These are phyloP conservation scores for Entomortierella parvispora DNA, from an alignment of 192 early-diverging fungal genomes.

Conservation along the genomic window DNA sequence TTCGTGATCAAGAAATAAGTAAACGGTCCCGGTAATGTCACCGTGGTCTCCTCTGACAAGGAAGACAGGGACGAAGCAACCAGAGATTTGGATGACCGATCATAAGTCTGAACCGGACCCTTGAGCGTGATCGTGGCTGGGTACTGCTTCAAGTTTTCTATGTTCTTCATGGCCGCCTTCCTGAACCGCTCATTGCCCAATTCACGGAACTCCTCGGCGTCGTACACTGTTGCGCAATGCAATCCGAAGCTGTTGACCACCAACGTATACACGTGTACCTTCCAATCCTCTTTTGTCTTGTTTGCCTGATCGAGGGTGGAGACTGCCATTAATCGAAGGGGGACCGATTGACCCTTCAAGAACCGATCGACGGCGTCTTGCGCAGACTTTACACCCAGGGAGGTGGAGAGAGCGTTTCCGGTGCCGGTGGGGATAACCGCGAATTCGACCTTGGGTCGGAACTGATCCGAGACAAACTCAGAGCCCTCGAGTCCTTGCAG, in stretches of 20 bases:
- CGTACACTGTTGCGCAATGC: conserved; percentile 62
- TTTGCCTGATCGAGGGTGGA: conserved; percentile 11
- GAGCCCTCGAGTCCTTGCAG: conserved; percentile 37
- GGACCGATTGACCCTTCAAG: conserved; percentile 30
- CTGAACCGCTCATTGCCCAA: conserved; percentile 60
- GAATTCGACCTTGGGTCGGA: conserved; percentile 42
- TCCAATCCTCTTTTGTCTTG: conserved; percentile 26
- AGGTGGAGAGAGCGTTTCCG: conserved; percentile 60
- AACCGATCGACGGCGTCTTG: conserved; percentile 53
- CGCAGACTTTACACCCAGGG: conserved; percentile 42
- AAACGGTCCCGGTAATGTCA: conserved; percentile 41
- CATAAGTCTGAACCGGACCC: conserved; percentile 27
- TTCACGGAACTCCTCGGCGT: conserved; percentile 55
- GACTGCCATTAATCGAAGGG: conserved; percentile 50
- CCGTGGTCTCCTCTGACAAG: background rate
- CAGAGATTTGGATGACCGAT: conserved; percentile 10
- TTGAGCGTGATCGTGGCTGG: conserved; percentile 42
- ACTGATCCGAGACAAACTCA: conserved; percentile 3
- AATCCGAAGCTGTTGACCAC: conserved; percentile 64
- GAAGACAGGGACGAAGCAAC: background rate
- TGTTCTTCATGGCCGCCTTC: conserved; percentile 53
- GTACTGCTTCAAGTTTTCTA: conserved; percentile 54
- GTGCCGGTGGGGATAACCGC: conserved; percentile 58
- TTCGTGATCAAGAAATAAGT: conserved; percentile 60
- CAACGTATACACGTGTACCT: conserved; percentile 33